phyloP scores from a whole-genome alignment of 1,139 yeast species.

The Yamadazyma siamensis region DNA sequence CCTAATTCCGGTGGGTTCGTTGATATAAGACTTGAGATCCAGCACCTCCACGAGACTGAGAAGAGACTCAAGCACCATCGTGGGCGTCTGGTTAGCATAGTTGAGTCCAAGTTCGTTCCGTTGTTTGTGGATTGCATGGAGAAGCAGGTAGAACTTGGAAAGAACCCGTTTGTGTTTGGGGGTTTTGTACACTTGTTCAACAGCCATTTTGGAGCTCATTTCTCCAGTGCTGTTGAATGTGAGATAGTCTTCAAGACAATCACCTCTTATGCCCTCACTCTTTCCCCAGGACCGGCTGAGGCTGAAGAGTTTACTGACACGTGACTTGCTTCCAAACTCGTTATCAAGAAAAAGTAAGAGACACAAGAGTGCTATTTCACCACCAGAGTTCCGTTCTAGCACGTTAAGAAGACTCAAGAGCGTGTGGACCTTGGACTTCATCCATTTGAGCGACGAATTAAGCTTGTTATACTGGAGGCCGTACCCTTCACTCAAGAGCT shows the following conservation, averaged over 20 bases:
- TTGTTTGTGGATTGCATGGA: conserved; percentile 13
- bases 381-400: conserved; percentile 25
- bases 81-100: conserved; percentile 14
- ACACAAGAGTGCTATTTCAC: conserved; percentile 33
- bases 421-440: conserved; percentile 45
- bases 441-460: conserved; percentile 52
- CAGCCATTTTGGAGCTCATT: conserved; percentile 3
- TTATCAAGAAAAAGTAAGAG: conserved; percentile 26
- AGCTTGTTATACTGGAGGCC: conserved; percentile 45
- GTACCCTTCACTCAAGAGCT: conserved; percentile 30
- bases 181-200: conserved; percentile 7
- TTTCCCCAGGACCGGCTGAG: conserved; percentile 12
- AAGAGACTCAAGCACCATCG: conserved; percentile 17
- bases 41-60: conserved; percentile 18
- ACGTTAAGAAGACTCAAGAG: conserved; percentile 51
- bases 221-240: conserved; percentile 1
- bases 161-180: conserved; percentile 3
- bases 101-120: conserved; percentile 10
- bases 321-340: conserved; percentile 18
- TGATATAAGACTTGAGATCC: conserved; percentile 22
- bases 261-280: conserved; percentile 5
- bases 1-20: conserved; percentile 11
- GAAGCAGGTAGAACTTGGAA: conserved; percentile 8
- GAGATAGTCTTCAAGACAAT: conserved; percentile 17
- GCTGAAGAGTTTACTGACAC: conserved; percentile 28